Base-by-base conservation (phyloP, 306 rosid genomes). In the Castanea mollissima region DNA sequence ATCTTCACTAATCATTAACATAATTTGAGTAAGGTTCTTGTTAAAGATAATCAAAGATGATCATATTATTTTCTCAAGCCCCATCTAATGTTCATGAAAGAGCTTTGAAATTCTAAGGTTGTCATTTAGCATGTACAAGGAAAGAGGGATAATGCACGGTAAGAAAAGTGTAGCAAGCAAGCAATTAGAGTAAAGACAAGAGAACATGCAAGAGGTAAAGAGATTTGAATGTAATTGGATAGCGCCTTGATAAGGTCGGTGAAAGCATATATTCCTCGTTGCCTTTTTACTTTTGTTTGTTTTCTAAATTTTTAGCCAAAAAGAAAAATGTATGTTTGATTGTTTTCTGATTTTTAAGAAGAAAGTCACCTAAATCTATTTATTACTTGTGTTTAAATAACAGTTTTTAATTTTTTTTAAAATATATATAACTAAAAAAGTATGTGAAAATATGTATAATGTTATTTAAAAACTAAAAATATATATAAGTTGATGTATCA, bases 191-290 rank as follows among this genome's bases (percentile, higher is more conserved):
- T 65, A 8, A 8, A 55, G 71, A 67, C 41, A 58, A 34, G 18
- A 65, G 79, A 79, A 79, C 71, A 72, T 79, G 77, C 77, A 75
- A 79, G 38, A 38, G 73, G 73, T 60, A 57, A 72, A 44, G 51
- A 78, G 27, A 74, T 75, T 21, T 71, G 79, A 59, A 73, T 31
- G 74, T 49, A 57, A 69, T 76, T 82, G 84, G 84, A 76, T 77
- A 82, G 14, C 34, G 58, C 46, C 31, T 34, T 51, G 86, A 79
- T 76, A 73, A 77, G 78, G 86, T 79, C 86, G 86, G 89, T 71
- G 82, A 51, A 73, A 69, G 78, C 69, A 83, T 52, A 74, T 79
- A 64, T 74, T 55, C 74, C 67, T 27, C 41, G 10, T 44, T 19
- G 34, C 67, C 44, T 78, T 78, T 20, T 14, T 7, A 4, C 11